phyloP scores from a whole-genome alignment of 2,329 filamentous ascomycete genomes.

The Arthrobotrys sphaeroides region DNA sequence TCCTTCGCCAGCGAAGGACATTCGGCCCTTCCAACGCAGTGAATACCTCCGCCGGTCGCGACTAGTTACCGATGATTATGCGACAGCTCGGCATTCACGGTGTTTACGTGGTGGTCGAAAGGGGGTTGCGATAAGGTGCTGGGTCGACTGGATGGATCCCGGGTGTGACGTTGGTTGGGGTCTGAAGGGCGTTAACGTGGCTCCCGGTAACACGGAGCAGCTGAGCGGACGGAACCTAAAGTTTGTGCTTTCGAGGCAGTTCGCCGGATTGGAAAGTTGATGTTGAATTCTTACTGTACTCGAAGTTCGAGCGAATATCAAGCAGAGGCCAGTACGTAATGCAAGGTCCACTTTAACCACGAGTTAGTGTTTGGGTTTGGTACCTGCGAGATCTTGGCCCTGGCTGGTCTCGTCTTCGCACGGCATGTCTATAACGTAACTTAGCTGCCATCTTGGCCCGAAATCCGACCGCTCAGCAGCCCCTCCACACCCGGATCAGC shows the following conservation, averaged over 20 bases:
- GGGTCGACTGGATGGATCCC: too few species aligned
- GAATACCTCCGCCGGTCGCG: conserved; percentile 15
- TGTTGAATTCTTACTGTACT: neutral
- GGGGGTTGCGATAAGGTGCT: neutral
- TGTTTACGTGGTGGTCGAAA: neutral
- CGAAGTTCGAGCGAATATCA: conserved; percentile 6
- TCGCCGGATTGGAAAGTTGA: neutral
- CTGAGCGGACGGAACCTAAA: neutral
- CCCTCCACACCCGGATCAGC: conserved; percentile 5
- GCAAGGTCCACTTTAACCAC: neutral
- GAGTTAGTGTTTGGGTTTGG: neutral
- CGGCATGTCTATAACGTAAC: neutral
- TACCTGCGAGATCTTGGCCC: neutral
- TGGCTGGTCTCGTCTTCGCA: neutral
- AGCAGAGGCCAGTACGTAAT: neutral
- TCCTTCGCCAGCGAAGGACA: conserved; percentile 50
- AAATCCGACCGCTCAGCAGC: too few species aligned
- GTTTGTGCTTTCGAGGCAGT: neutral
- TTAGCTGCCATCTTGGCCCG: conserved; percentile 12
- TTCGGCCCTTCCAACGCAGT: conserved; percentile 18
- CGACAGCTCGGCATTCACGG: conserved; percentile 16
- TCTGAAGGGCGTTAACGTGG: neutral
- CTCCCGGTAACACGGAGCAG: neutral
- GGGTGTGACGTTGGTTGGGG: neutral
- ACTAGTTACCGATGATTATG: neutral